phyloP scores from a whole-genome alignment of 352 stramenopile species.

The Pythium oligandrum region DNA sequence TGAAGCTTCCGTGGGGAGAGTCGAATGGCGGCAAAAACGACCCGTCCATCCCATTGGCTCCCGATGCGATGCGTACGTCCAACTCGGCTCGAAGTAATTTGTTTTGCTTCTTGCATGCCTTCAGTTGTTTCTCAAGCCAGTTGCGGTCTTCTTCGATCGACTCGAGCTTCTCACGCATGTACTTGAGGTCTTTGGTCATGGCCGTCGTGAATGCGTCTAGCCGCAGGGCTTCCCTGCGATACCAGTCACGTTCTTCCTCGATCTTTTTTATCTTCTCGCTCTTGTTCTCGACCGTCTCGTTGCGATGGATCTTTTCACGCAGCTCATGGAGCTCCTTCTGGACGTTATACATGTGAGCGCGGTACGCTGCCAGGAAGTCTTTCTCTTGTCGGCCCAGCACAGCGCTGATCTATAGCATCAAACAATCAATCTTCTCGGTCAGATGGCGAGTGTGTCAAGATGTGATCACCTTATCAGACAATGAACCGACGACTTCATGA shows the following conservation, averaged over 20 bases:
- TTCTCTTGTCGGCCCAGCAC: constrained; percentile 90
- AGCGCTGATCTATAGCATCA: constrained; percentile 57
- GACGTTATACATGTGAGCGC: constrained; percentile 95
- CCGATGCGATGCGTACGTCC: constrained; percentile 45
- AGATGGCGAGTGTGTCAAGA: too few species aligned
- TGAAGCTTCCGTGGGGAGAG: constrained; percentile 7
- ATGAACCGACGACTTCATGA: constrained; percentile 68
- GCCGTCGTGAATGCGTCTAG: constrained; percentile 88
- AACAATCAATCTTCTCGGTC: not conserved
- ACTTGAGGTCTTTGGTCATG: constrained; percentile 91
- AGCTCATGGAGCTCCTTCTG: constrained; percentile 92
- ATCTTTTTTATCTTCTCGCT: constrained; percentile 91
- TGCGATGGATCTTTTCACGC: constrained; percentile 85
- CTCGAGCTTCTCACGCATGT: constrained; percentile 90
- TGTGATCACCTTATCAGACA: constrained; percentile 66
- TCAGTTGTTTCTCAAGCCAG: constrained; percentile 92
- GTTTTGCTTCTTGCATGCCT: constrained; percentile 93
- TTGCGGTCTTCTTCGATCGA: constrained; percentile 89
- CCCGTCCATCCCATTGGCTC: constrained; percentile 22
- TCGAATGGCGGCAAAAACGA: constrained; percentile 42
- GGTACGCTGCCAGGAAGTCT: constrained; percentile 90
- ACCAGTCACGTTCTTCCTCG: constrained; percentile 93
- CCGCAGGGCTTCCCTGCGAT: constrained; percentile 87
- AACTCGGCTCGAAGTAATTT: constrained; percentile 86
- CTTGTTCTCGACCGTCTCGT: constrained; percentile 86